A percentile compares a stretch with the other conserved stretches of the same genome.
Conservation (phyloP, 257 asterid species). For the Solanum paucissectum region DNA sequence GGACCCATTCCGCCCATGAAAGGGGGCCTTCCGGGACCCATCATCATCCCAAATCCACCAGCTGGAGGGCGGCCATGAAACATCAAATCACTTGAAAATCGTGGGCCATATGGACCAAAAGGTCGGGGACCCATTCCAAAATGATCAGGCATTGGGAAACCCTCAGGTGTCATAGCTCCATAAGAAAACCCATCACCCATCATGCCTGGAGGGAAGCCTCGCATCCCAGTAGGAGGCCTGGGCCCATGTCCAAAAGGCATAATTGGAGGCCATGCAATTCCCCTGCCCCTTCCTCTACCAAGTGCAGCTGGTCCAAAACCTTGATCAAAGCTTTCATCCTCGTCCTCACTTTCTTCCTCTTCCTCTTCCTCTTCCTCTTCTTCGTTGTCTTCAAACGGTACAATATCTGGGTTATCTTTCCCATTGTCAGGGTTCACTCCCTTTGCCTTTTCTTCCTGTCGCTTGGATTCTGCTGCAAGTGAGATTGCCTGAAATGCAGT, state of each 20-base stretch:
- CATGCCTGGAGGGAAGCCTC: conserved; percentile 67
- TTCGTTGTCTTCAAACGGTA: conserved; percentile 80
- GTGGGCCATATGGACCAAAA: conserved; percentile 68
- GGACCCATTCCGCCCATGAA: conserved; percentile 41
- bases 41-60: conserved; percentile 73
- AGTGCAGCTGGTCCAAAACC: conserved; percentile 31
- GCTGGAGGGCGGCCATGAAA: conserved; percentile 55
- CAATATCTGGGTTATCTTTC: conserved; percentile 66
- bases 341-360: conserved; percentile 83
- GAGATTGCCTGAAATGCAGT: conserved; percentile 42
- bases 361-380: conserved; percentile 59
- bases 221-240: conserved; percentile 58
- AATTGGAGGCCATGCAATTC: conserved; percentile 84
- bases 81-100: conserved; percentile 75
- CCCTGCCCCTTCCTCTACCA: conserved; percentile 86
- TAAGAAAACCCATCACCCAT: conserved; percentile 75
- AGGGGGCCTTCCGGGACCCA: conserved; percentile 76
- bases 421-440: conserved; percentile 55
- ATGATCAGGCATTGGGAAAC: conserved; percentile 68
- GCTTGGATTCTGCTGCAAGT: conserved; percentile 64
- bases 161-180: conserved; percentile 52
- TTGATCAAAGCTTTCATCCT: conserved; percentile 51
- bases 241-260: conserved; percentile 64
- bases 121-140: conserved; percentile 75
- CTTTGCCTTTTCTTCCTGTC: conserved; percentile 84